Conservation (phyloP, 345 rosid species). For the Moringa oleifera region DNA sequence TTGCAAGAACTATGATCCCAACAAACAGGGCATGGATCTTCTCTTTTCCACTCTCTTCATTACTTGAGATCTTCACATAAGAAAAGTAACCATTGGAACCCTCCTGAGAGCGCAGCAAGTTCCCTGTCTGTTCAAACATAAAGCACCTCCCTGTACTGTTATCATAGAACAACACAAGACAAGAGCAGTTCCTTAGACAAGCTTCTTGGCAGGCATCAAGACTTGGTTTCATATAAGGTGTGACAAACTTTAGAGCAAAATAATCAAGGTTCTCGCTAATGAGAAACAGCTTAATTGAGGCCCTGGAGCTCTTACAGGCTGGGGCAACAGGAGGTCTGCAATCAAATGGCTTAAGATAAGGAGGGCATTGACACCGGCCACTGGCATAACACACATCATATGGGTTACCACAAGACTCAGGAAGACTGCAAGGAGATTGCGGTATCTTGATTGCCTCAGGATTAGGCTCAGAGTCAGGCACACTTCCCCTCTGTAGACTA, state of each 20-base stretch:
- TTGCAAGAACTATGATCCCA: constrained; percentile 43
- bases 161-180: constrained; percentile 66
- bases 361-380: constrained; percentile 56
- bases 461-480: no score
- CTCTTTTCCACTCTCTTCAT: constrained; percentile 32
- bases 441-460: constrained; percentile 57
- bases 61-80: constrained; percentile 49
- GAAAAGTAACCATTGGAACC: constrained; percentile 43
- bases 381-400: constrained; percentile 49
- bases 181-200: constrained; percentile 68
- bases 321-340: constrained; percentile 52
- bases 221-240: constrained; percentile 46
- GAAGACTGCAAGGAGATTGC: constrained; percentile 52
- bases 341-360: constrained; percentile 38
- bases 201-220: constrained; percentile 61
- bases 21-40: constrained; percentile 41
- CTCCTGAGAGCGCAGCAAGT: constrained; percentile 36
- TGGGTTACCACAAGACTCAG: constrained; percentile 59
- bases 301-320: constrained; percentile 43
- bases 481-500: no score
- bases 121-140: constrained; percentile 64
- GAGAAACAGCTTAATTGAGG: constrained; percentile 50
- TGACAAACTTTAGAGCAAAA: constrained; percentile 55
- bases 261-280: constrained; percentile 52
- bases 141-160: constrained; percentile 67